Evolutionary conservation across 2,329 filamentous ascomycete species (phyloP), one percentile per base, ranked within the genome.

Genomic region (Chaetomium sp.): DNA sequence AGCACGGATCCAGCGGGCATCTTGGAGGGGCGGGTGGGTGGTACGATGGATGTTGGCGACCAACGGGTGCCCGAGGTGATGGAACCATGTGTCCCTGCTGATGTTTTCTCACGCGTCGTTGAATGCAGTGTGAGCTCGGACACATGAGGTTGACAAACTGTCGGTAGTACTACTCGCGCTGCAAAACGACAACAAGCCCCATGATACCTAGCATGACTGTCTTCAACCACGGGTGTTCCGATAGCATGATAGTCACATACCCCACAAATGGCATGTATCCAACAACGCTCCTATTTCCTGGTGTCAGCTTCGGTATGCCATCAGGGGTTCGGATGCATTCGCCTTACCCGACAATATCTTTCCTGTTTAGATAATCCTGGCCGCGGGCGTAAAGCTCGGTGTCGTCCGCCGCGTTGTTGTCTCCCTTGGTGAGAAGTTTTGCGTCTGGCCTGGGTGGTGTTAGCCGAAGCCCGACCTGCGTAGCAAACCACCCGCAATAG

Each of bases 201-300:
- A 99, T 99, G 58, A 97, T 85, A 1, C 92, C 94, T 73, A 99
- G 78, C 88, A 98, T 91, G 29, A 89, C 94, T 51, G 92, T 96
- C 85, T 99, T 99, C 72, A 98, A 77, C 94, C 94, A 98, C 6
- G 95, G 95, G 75, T 99, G 89, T 77, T 99, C 95, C 68, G 91
- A 95, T 68, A 99, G 82, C 77, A 98, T 82, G 72, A 99, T 99
- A 1, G 95, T 99, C 54, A 98, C 93, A 75, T 98, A 98, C 70
- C 95, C 95, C 16, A 98, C 93, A 73, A 95, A 96, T 0, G 95
- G 95, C 64, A 98, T 88, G 76, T 96, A 99, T 45, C 86, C 95
- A 12, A 95, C 82, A 7, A 98, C 95, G 71, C 91, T 72, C 64
- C 70, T 72, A 27, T 58, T 42, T 31, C 10, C 16, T 3, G 45